Evolutionary conservation across 768 basidiomycete genomes (phyloP), one percentile per base, ranked within the genome.

Genomic region (Rhizopogon vinicolor): DNA sequence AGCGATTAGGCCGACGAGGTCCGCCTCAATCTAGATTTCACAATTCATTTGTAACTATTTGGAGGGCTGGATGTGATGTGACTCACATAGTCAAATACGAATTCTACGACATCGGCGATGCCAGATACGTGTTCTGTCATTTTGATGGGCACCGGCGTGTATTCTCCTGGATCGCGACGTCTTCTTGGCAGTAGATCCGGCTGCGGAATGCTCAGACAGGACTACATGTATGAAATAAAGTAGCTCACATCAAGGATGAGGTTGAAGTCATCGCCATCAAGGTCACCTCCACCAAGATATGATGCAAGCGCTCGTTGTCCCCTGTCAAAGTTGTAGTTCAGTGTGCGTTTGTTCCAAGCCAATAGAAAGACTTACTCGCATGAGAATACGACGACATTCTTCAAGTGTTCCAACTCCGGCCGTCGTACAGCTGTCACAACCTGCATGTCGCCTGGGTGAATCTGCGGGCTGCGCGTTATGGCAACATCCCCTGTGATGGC

Each of bases 181-280:
- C 7, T 42, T 4, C 51, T 41, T 5, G 74, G 72, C 51, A 69
- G 59, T 7, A 77, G 63, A 4, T 65, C 60, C 35, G 64, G 66
- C 74, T 73, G 44, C 43, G 39, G 39, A 12, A 48, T 44, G 42
- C 45, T 56, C 55, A 62, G 56, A 51, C 45, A 51, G 53, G 28
- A 25, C 10, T n/a, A 39, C 33, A 44, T 33, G 31, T 16, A 37
- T 37, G 3, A 54, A 52, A 14, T 33, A 40, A 41, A 55, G 56
- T 7, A 49, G 63, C 69, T 59, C 40, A 77, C 76, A 53, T 77
- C 71, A 39, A 74, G 65, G 44, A 78, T 75, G n/a, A 80, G 41
- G 61, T 78, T 79, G 52, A 78, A 82, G 19, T 77, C 74, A 52
- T 81, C 79, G 5, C 79, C 80, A 58, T 82, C 80, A 44, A 81